Evolutionary conservation across 176 grass and related monocot species (phyloP).

Genomic region (Alopecurus myosuroides): DNA sequence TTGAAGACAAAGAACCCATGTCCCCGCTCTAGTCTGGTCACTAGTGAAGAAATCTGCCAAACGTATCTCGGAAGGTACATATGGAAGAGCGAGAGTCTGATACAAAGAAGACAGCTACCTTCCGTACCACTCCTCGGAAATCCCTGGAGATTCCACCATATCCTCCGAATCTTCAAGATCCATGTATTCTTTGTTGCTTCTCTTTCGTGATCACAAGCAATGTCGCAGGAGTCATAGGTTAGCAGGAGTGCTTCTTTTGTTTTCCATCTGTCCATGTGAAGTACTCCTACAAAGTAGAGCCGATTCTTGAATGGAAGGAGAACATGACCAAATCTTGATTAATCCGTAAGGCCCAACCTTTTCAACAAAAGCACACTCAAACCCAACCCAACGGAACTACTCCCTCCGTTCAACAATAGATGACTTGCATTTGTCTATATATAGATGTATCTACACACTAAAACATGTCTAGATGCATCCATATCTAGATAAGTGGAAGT

Average conservation of each 20-base stretch:
- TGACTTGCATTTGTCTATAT: too few relatives aligned
- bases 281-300: not conserved
- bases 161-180: not conserved
- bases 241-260: not conserved
- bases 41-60: too few relatives aligned
- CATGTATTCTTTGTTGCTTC: not conserved
- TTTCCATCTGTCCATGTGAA: not conserved
- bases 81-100: too few relatives aligned
- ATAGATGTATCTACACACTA: too few relatives aligned
- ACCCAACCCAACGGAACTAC: not conserved
- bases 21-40: too few relatives aligned
- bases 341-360: not conserved
- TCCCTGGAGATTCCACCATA: constrained; percentile 5
- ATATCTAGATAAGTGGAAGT: too few relatives aligned
- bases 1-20: too few relatives aligned
- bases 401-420: too few relatives aligned
- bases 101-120: too few relatives aligned
- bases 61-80: too few relatives aligned
- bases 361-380: constrained; percentile 14
- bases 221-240: not conserved
- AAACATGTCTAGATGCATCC: too few relatives aligned
- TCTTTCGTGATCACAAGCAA: constrained; percentile 16
- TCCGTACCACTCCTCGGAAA: too few relatives aligned
- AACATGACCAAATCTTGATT: constrained; percentile 18
- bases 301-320: constrained; percentile 26